Conservation (phyloP, 345 rosid species). For the Euphorbia lathyris region DNA sequence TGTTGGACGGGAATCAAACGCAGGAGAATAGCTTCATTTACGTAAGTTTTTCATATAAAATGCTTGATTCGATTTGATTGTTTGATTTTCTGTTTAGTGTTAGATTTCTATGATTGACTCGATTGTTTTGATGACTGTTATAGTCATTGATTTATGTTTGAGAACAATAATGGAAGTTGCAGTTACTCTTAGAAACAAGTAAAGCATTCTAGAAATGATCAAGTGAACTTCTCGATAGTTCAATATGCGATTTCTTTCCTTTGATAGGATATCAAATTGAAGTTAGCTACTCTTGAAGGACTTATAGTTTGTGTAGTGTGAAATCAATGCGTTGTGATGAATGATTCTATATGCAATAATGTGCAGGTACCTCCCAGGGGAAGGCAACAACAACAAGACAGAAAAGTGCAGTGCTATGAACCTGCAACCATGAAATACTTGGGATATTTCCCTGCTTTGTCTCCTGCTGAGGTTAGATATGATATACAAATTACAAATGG, state of each 20-base stretch:
- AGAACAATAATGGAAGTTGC: background rate
- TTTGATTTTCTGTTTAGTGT: background rate
- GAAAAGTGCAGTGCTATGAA: conserved; percentile 91
- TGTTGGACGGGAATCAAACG: conserved; percentile 68
- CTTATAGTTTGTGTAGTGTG: background rate
- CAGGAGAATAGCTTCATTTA: conserved; percentile 88
- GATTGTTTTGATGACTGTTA: background rate
- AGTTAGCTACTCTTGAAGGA: background rate
- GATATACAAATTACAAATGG: background rate
- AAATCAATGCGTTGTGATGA: background rate
- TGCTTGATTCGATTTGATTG: background rate
- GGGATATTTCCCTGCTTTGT: conserved; percentile 77
- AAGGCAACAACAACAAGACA: conserved; percentile 74
- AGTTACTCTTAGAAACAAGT: background rate
- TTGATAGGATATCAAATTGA: background rate
- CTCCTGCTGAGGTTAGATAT: conserved; percentile 61
- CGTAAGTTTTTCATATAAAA: conserved; percentile 46
- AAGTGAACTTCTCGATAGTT: background rate
- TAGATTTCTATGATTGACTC: too few species aligned
- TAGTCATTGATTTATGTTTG: background rate
- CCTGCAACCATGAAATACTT: conserved; percentile 98
- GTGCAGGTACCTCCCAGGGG: conserved; percentile 90
- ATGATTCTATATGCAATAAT: background rate
- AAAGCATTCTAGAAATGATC: background rate
- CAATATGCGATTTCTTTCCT: background rate